Base-by-base conservation (phyloP, 768 basidiomycete species). In the Sporobolomyces roseus region DNA sequence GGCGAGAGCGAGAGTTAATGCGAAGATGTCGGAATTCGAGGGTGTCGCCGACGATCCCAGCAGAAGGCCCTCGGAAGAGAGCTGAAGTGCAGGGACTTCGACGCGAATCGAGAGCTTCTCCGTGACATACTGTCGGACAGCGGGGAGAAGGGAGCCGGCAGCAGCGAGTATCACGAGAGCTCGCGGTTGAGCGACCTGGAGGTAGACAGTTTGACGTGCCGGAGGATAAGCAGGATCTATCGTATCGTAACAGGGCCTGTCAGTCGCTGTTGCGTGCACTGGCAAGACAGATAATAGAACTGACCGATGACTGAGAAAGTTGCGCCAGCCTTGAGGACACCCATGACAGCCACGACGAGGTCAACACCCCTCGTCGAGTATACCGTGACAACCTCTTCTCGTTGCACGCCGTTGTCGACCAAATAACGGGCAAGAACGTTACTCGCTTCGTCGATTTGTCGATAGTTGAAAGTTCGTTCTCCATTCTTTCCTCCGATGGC, bases 331-430 rank as follows among this genome's bases (percentile, higher is more conserved):
- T 97, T 97, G 70, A 98, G 83, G 41, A 93, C 87, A 29, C 91
- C 96, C 88, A 99, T 90, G 12, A 98, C 92, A 8, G 94, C 93
- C 4, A 98, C 89, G 3, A 96, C 90, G 60, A 99, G 87, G 78
- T 99, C 94, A 53, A 97, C 93, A 73, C 90, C 91, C 38, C 96
- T 85, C 75, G 96, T 87, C 3, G 94, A 94, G 76, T 98, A 99
- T 25, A 99, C 88, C 88, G 94, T 97, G 61, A 98, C 92, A 25
- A 98, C 92, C 71, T 99, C 96, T 76, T 93, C 94, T 38, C 91
- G 83, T 78, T 93, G 83, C 6, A 99, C 81, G 9, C 96, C 96
- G 19, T 85, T 85, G 72, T 87, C 85, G 46, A 97, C 81, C 67
- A 99, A 84, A 74, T 93, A 86, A 76, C 97, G 93, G 0, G 94